Base-by-base conservation (phyloP, 1,284 basidiomycete species). In the Kalmanozyma brasiliensis region DNA sequence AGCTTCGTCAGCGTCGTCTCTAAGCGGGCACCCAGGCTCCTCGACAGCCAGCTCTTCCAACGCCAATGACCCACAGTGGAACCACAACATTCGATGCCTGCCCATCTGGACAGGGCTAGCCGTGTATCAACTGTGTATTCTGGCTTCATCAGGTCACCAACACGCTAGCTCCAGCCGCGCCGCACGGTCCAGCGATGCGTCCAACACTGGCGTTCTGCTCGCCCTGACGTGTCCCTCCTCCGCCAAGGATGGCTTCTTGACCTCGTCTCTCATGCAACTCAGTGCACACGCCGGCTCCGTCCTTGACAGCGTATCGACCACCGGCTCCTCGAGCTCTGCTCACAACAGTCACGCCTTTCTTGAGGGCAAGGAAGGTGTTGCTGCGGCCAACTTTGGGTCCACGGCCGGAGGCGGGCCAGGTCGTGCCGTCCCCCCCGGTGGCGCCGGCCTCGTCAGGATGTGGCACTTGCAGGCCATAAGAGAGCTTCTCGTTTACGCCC, bases 391-490 rank as follows among this genome's bases (percentile, higher is more conserved):
- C 23, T 73, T 76, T 40, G 73, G 73, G 2, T 22, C 62, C 11
- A 62, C 57, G 13, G 52, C 70, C 3, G 73, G 73, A 10, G 69
- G 73, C 16, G 73, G 69, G 0, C 38, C 61, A 2, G 66, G 73
- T 2, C 55, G 70, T 9, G 61, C 67, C 13, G 61, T 68, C 3
- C 73, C 73, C n/a, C 62, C 70, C 16, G 62, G 49, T 7, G 66
- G 68, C 9, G 59, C 46, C 5, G 75, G 75, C 7, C 37, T 49
- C 5, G 70, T 77, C 1, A 33, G 68, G 8, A 77, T 77, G 75
- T 77, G 75, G 75, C 73, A 71, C 41, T 48, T 77, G 23, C 66
- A 77, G 40, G 66, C 62, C 8, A 52, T 77, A 20, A 46, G 62
- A 4, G 64, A 73, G 46, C 45, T 76, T n/a, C 49, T 74, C 0